phyloP scores from a whole-genome alignment of 2,329 filamentous ascomycete genomes.

The Trichophyton rubrum region DNA sequence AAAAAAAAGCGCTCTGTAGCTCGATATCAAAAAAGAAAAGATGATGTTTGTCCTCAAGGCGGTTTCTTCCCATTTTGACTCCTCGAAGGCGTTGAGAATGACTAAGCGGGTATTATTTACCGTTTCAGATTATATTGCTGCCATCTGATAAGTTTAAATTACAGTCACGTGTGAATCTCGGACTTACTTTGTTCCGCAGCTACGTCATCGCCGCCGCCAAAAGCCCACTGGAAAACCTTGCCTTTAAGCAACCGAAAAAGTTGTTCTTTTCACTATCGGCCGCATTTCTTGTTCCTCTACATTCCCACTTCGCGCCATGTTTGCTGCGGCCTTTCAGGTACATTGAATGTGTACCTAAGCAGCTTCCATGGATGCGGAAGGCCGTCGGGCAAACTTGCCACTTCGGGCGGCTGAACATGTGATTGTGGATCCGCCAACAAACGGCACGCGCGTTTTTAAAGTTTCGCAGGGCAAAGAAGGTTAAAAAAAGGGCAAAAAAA shows the following conservation, averaged over 20 bases:
- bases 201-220: not conserved
- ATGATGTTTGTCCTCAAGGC: not conserved
- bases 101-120: not conserved
- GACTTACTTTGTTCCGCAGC: not conserved
- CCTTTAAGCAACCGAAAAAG: not conserved
- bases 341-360: no score
- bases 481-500: not conserved
- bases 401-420: not conserved
- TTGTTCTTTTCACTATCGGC: no score
- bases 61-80: no score
- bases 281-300: no score
- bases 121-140: not conserved
- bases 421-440: not conserved
- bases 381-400: not conserved
- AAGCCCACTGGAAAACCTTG: no score
- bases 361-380: no score
- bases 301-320: no score
- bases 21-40: not conserved
- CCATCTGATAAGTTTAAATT: not conserved
- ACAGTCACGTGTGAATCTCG: not conserved
- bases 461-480: not conserved
- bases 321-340: no score
- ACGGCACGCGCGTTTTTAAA: not conserved
- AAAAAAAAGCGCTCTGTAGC: not conserved
- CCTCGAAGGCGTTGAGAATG: not conserved